Evolutionary conservation across 805 yeast species (phyloP), one percentile per base, ranked within the genome.

Genomic region (Zygoascus tannicola): DNA sequence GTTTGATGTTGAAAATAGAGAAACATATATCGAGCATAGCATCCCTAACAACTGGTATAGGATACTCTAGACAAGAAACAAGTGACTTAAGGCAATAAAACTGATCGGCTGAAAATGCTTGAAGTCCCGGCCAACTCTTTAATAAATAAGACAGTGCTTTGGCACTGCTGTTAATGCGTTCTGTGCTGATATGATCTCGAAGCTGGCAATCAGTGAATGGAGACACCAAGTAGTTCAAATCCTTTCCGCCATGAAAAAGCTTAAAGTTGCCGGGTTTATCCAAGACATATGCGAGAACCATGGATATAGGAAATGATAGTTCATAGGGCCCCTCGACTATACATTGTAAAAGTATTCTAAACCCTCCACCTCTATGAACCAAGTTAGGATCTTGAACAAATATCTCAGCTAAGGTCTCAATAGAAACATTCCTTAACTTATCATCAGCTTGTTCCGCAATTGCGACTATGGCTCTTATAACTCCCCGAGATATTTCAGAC

Each of bases 51-150:
- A 69, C 59, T 1, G 76, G 68, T 8, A 76, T 73, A n/a, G 77
- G 78, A 42, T 73, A 69, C n/a, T 67, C 62, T 35, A 92, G 65
- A 57, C 87, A 80, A 35, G 69, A 62, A 2, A 88, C 63, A 22
- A 88, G 63, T 43, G 76, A 75, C 35, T 64, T 66, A 19, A 88
- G 56, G 7, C 80, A 71, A 44, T 66, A 64, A 49, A 76, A 80
- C 46, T 76, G 64, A 50, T 79, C 67, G 44, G 73, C 68, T 1
- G 82, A 71, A 52, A 80, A 74, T 14, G 81, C 74, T 47, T 80
- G 70, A 8, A 87, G 55, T 0, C 98, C 99, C 10, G 82, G 70
- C 77, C 90, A 81, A 28, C 78, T 71, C 48, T 85, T 82, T 40
- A 90, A 62, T 20, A 85, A 64, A 3, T 73, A 58, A 0, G 82